phyloP scores from a whole-genome alignment of 169 alveolate species.

The Eimeria mitis region DNA sequence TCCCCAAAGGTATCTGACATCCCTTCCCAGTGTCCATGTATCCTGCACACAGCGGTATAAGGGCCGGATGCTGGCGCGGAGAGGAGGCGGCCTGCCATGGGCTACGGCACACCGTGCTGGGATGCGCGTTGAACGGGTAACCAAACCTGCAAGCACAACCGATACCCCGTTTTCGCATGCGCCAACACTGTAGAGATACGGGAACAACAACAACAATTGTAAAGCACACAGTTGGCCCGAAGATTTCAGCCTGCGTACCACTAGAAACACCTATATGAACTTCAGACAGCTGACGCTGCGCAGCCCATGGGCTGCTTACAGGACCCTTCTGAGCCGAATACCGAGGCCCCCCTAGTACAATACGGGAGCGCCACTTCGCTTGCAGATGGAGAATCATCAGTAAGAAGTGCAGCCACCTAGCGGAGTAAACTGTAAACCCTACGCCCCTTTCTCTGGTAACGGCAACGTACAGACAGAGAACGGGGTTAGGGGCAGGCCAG shows the following conservation, averaged over 20 bases:
- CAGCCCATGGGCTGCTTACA: background rate
- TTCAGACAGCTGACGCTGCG: background rate
- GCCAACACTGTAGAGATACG: background rate
- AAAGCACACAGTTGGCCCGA: background rate
- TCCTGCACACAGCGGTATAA: background rate
- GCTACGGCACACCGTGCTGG: background rate
- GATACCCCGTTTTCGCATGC: background rate
- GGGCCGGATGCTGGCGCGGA: background rate
- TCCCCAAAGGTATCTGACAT: background rate
- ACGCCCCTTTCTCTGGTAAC: background rate
- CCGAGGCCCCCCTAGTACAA: background rate
- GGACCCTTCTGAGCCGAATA: background rate
- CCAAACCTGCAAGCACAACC: background rate
- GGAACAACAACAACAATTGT: background rate
- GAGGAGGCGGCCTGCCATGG: background rate
- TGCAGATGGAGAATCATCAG: background rate
- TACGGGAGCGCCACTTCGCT: background rate
- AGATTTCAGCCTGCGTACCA: background rate
- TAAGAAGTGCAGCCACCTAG: background rate
- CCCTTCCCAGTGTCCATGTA: background rate
- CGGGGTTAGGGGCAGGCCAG: background rate
- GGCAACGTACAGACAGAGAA: background rate
- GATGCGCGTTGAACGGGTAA: background rate
- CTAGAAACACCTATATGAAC: background rate
- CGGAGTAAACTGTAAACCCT: background rate